Evolutionary conservation across 2,329 filamentous ascomycete genomes (phyloP).

Genomic region (Stagonosporopsis cucurbitacearum): DNA sequence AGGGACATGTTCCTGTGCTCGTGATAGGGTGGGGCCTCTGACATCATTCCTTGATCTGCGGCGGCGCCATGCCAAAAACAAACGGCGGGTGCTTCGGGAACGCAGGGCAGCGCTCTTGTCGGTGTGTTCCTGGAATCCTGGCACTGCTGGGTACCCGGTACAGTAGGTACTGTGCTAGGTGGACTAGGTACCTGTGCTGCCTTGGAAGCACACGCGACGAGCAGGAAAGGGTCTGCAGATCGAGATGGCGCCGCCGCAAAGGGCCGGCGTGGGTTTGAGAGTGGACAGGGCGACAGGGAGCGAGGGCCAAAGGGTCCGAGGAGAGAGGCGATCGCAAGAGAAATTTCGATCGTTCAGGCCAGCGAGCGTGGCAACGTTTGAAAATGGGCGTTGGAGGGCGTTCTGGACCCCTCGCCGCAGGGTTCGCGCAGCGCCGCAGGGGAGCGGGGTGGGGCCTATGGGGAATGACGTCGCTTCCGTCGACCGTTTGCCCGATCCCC

Average conservation of each 20-base stretch:
- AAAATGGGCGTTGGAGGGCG: constrained; percentile 19
- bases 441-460: background rate
- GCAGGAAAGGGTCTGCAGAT: constrained; percentile 3
- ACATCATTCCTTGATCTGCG: constrained; percentile 10
- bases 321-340: constrained; percentile 18
- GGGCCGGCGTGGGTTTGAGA: constrained; percentile 8
- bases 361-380: constrained; percentile 24
- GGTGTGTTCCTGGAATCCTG: constrained; percentile 16
- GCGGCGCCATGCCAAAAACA: background rate
- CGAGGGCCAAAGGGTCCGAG: constrained; percentile 6
- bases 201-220: constrained; percentile 6
- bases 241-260: constrained; percentile 8
- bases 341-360: constrained; percentile 23
- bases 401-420: constrained; percentile 20
- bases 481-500: constrained; percentile 22
- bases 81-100: constrained; percentile 10
- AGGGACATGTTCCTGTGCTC: background rate
- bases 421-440: constrained; percentile 24
- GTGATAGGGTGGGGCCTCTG: constrained; percentile 6
- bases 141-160: too few species aligned
- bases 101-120: constrained; percentile 7
- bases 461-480: constrained; percentile 25
- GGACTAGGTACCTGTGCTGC: too few species aligned
- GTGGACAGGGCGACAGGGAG: constrained; percentile 4
- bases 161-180: too few species aligned